These are phyloP conservation scores for Cyathus striatus DNA, from an alignment of 768 basidiomycete species.

Conservation along the genomic window DNA sequence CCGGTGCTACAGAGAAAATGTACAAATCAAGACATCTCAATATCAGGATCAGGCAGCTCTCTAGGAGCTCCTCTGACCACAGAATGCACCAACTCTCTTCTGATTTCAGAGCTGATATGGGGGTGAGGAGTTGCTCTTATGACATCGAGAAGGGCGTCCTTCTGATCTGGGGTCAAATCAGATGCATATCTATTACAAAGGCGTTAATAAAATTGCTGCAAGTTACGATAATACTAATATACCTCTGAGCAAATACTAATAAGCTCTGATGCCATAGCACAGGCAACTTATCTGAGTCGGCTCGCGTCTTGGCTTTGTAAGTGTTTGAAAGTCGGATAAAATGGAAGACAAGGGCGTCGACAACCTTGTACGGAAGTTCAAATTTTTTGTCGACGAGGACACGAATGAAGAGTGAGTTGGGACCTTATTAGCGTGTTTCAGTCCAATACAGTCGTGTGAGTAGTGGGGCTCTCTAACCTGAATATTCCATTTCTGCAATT, in stretches of 20 bases:
- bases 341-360: slow-evolving; percentile 96
- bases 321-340: slow-evolving; percentile 95
- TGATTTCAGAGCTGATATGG: slow-evolving; percentile 85
- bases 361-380: slow-evolving; percentile 94
- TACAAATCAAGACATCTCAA: slow-evolving; percentile 48
- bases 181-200: slow-evolving; percentile 67
- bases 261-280: slow-evolving; percentile 98
- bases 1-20: background rate
- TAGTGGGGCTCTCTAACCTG: slow-evolving; percentile 41
- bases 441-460: slow-evolving; percentile 1
- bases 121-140: slow-evolving; percentile 81
- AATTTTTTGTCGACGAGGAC: slow-evolving; percentile 97
- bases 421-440: slow-evolving; percentile 43
- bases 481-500: slow-evolving; percentile 94
- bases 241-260: slow-evolving; percentile 92
- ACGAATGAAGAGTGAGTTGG: slow-evolving; percentile 95
- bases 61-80: slow-evolving; percentile 82
- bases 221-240: slow-evolving; percentile 10
- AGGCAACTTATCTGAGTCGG: slow-evolving; percentile 79
- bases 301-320: slow-evolving; percentile 67
- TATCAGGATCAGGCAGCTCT: slow-evolving; percentile 57
- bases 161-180: slow-evolving; percentile 94
- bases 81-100: slow-evolving; percentile 84
- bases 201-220: background rate
- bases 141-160: slow-evolving; percentile 94